These are phyloP conservation scores for Domatiomyces globalis DNA, from an alignment of 2,329 filamentous ascomycete genomes.

Conservation along the genomic window DNA sequence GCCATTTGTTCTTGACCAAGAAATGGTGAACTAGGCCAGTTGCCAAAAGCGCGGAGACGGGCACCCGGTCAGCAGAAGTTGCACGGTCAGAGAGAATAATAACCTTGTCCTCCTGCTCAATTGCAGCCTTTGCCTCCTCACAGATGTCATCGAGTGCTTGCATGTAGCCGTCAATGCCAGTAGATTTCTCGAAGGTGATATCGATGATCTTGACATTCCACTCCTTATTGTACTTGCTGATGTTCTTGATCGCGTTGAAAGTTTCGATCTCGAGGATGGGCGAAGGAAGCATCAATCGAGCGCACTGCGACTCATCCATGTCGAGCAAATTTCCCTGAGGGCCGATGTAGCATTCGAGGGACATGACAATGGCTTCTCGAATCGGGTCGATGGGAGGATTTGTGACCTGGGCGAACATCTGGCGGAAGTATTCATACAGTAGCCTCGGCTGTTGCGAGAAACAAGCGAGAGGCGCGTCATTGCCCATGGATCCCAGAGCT, in stretches of 20 bases:
- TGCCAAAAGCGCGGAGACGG: slow-evolving; percentile 73
- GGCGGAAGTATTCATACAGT: slow-evolving; percentile 91
- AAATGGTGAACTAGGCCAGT: slow-evolving; percentile 94
- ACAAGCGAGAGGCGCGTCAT: slow-evolving; percentile 84
- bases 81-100: slow-evolving; percentile 82
- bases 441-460: slow-evolving; percentile 78
- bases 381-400: slow-evolving; percentile 97
- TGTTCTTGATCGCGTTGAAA: slow-evolving; percentile 74
- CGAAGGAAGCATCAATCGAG: slow-evolving; percentile 70
- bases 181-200: slow-evolving; percentile 77
- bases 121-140: slow-evolving; percentile 66
- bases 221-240: slow-evolving; percentile 54
- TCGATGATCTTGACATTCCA: slow-evolving; percentile 89
- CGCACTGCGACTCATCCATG: slow-evolving; percentile 83
- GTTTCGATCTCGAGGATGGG: slow-evolving; percentile 80
- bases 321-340: slow-evolving; percentile 90
- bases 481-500: slow-evolving; percentile 93
- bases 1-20: slow-evolving; percentile 88
- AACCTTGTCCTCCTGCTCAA: slow-evolving; percentile 69
- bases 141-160: slow-evolving; percentile 80
- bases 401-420: slow-evolving; percentile 94
- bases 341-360: slow-evolving; percentile 86
- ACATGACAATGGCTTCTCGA: slow-evolving; percentile 96
- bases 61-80: slow-evolving; percentile 64
- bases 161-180: slow-evolving; percentile 72